These are phyloP conservation scores for Yamadazyma buinensis DNA, from an alignment of 1,139 yeast genomes.

Conservation along the genomic window DNA sequence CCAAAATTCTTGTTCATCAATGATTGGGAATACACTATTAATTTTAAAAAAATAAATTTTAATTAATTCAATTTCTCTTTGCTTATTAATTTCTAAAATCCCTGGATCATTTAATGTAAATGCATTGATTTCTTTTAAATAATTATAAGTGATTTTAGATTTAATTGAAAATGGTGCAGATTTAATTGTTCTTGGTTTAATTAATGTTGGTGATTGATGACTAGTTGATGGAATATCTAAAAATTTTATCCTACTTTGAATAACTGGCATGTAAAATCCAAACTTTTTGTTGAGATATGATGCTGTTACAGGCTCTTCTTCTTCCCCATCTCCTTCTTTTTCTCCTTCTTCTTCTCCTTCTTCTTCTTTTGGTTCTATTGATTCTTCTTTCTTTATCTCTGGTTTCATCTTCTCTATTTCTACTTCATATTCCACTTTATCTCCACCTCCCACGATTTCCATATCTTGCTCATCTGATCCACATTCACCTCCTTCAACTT, in stretches of 20 bases:
- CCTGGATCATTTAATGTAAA: conserved; percentile 28
- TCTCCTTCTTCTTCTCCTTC: no score
- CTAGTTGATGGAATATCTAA: not conserved
- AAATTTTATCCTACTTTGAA: not conserved
- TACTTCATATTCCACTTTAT: no score
- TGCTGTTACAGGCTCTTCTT: conserved; percentile 12
- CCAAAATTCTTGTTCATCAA: conserved; percentile 29
- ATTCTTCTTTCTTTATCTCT: no score
- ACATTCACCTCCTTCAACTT: no score
- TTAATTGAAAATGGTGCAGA: not conserved
- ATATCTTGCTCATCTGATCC: no score
- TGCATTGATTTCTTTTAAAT: conserved; percentile 26
- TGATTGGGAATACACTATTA: conserved; percentile 32
- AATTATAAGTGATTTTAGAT: conserved; percentile 7
- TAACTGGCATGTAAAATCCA: not conserved
- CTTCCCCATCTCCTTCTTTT: not conserved
- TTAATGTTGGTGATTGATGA: not conserved
- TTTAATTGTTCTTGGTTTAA: not conserved
- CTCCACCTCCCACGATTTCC: no score
- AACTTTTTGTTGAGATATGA: conserved; percentile 20
- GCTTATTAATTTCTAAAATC: conserved; percentile 16
- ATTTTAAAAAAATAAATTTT: conserved; percentile 29
- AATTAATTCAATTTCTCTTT: conserved; percentile 21
- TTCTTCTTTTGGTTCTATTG: no score
- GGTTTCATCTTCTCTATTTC: no score